phyloP scores from a whole-genome alignment of 2,329 filamentous ascomycete species.

The Xylariaceae sp. region DNA sequence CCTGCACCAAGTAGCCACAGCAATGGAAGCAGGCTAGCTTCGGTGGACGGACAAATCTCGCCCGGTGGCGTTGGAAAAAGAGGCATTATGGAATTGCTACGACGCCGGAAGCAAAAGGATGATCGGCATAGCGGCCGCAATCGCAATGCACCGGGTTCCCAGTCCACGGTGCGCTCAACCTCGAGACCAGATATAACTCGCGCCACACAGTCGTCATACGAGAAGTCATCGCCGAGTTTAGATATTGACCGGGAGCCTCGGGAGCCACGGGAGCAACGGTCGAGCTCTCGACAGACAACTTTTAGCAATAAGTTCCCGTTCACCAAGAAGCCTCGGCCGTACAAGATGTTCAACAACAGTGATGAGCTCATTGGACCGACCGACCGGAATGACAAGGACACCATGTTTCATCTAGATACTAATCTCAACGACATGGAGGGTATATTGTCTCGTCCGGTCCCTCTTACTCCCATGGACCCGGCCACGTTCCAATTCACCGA shows the following conservation, averaged over 20 bases:
- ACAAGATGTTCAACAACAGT: constrained; percentile 44
- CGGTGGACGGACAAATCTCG: constrained; percentile 52
- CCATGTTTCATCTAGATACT: constrained; percentile 74
- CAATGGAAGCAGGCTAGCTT: constrained; percentile 46
- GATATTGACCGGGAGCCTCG: constrained; percentile 20
- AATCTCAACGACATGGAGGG: constrained; percentile 88
- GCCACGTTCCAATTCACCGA: constrained; percentile 37
- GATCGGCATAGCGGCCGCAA: constrained; percentile 40
- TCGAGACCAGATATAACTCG: constrained; percentile 44
- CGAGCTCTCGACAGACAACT: constrained; percentile 40
- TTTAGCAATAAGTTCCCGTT: constrained; percentile 61
- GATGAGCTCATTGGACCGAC: constrained; percentile 57
- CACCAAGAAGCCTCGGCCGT: constrained; percentile 48
- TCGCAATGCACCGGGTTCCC: constrained; percentile 47
- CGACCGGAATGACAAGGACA: constrained; percentile 53
- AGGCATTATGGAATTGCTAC: constrained; percentile 45
- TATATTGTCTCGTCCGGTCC: constrained; percentile 67
- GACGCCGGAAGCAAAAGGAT: constrained; percentile 52
- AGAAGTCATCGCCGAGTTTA: constrained; percentile 30
- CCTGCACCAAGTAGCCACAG: constrained; percentile 73
- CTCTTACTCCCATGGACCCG: constrained; percentile 65
- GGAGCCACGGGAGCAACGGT: constrained; percentile 12
- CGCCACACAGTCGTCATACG: constrained; percentile 36
- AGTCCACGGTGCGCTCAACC: constrained; percentile 46
- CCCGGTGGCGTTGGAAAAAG: constrained; percentile 50